phyloP scores from a whole-genome alignment of 2,329 filamentous ascomycete genomes.

The Colletotrichum ledebouriae region DNA sequence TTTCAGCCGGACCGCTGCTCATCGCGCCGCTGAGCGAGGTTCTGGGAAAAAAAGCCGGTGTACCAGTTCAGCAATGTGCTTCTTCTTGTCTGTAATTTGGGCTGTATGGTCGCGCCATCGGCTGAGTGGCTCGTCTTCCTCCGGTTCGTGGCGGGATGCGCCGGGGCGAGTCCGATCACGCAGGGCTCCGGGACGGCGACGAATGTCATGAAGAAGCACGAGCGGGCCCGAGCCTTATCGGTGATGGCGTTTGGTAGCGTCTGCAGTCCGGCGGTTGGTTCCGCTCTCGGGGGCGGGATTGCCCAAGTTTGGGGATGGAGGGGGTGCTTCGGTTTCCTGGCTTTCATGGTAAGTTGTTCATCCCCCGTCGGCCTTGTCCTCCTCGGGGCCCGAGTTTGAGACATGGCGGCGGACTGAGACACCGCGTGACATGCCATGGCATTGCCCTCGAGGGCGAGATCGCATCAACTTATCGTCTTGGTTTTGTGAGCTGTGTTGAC shows the following conservation, averaged over 20 bases:
- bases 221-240: constrained; percentile 18
- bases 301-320: constrained; percentile 30
- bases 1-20: constrained; percentile 32
- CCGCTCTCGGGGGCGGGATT: constrained; percentile 17
- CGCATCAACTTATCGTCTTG: not conserved
- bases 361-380: not conserved
- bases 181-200: constrained; percentile 28
- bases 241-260: constrained; percentile 34
- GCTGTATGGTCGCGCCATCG: constrained; percentile 28
- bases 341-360: constrained; percentile 24
- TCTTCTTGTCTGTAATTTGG: constrained; percentile 19
- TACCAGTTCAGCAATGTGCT: constrained; percentile 28
- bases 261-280: constrained; percentile 27
- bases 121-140: constrained; percentile 24
- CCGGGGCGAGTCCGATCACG: constrained; percentile 30
- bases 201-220: constrained; percentile 25
- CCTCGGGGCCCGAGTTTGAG: too few relatives aligned
- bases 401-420: not conserved
- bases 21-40: constrained; percentile 16
- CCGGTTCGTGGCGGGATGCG: constrained; percentile 28
- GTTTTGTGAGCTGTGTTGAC: constrained; percentile 1
- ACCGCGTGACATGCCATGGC: not conserved
- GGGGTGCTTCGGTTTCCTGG: constrained; percentile 23
- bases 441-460: not conserved
- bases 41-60: constrained; percentile 16